phyloP scores from a whole-genome alignment of 805 yeast genomes.

The Candida endomychidarum region DNA sequence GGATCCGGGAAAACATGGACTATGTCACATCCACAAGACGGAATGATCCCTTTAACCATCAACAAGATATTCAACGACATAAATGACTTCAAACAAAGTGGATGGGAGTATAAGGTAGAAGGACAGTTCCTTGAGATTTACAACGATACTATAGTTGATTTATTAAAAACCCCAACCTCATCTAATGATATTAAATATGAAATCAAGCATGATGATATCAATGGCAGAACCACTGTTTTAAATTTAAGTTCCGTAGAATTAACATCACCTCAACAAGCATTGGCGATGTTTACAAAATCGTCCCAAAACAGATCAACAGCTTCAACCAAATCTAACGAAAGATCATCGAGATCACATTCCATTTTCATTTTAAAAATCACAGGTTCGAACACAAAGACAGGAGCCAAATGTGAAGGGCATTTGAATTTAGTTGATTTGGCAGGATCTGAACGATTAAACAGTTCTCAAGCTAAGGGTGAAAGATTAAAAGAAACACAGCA shows the following conservation, averaged over 20 bases:
- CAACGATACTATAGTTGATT: slow-evolving; percentile 77
- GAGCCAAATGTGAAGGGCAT: slow-evolving; percentile 52
- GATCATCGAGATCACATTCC: slow-evolving; percentile 90
- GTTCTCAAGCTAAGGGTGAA: slow-evolving; percentile 77
- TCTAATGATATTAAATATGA: slow-evolving; percentile 49
- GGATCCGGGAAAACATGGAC: slow-evolving; percentile 94
- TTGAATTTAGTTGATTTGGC: slow-evolving; percentile 88
- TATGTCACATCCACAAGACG: slow-evolving; percentile 70
- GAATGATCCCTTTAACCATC: slow-evolving; percentile 80
- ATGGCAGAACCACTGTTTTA: slow-evolving; percentile 57
- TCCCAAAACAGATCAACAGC: slow-evolving; percentile 70
- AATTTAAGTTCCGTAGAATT: slow-evolving; percentile 55
- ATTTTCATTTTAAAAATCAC: slow-evolving; percentile 64
- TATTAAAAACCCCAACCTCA: slow-evolving; percentile 33
- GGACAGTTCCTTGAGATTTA: slow-evolving; percentile 90
- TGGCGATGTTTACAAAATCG: slow-evolving; percentile 52
- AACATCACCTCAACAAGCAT: slow-evolving; percentile 48
- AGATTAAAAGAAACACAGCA: slow-evolving; percentile 84
- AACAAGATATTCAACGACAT: slow-evolving; percentile 65
- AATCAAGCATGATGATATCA: slow-evolving; percentile 64
- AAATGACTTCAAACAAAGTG: slow-evolving; percentile 45
- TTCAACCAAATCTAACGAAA: slow-evolving; percentile 73
- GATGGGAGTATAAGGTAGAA: slow-evolving; percentile 60
- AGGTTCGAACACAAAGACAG: slow-evolving; percentile 54
- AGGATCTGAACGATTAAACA: slow-evolving; percentile 82